Percentiles rank a stretch among this genome's conserved stretches.
phyloP scores from a whole-genome alignment of 441 rosid genomes.

The Codiaeum variegatum region DNA sequence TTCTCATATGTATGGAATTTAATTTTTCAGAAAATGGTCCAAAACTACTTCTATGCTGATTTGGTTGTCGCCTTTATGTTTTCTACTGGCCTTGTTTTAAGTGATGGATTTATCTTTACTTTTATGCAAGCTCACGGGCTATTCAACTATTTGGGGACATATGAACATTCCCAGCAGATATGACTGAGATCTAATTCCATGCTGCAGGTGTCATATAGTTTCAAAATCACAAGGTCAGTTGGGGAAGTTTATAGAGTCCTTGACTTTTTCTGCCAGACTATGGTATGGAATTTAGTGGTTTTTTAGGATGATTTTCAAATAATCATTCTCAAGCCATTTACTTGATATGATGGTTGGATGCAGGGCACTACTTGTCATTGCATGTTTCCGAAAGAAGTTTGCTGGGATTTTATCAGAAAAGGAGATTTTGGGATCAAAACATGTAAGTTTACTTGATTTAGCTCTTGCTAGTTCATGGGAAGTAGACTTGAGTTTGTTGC shows the following conservation, averaged over 20 bases:
- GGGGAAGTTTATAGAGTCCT: slow-evolving; percentile 61
- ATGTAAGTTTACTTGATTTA: slow-evolving; percentile 44
- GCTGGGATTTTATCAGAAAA: slow-evolving; percentile 49
- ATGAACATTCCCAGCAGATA: slow-evolving; percentile 12
- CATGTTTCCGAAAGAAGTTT: slow-evolving; percentile 67
- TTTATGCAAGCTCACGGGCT: background rate
- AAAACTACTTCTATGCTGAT: background rate
- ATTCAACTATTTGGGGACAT: slow-evolving; percentile 10
- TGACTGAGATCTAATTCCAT: slow-evolving; percentile 25
- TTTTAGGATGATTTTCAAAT: slow-evolving; percentile 4
- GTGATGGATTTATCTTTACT: background rate
- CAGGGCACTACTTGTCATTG: slow-evolving; percentile 72
- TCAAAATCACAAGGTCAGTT: slow-evolving; percentile 43
- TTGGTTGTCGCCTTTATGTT: background rate
- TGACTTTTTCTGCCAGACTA: slow-evolving; percentile 70
- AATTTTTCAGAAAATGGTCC: background rate
- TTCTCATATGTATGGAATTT: slow-evolving; percentile 15
- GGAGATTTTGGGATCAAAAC: slow-evolving; percentile 61
- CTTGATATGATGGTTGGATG: slow-evolving; percentile 29
- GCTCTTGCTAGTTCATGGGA: slow-evolving; percentile 14
- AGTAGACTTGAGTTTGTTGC: slow-evolving; percentile 12
- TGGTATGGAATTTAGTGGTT: slow-evolving; percentile 48
- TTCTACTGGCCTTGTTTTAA: background rate
- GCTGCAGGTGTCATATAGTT: slow-evolving; percentile 57
- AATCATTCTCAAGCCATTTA: slow-evolving; percentile 19